phyloP scores from a whole-genome alignment of 148 eudicot species.

The Fagopyrum homotropicum region DNA sequence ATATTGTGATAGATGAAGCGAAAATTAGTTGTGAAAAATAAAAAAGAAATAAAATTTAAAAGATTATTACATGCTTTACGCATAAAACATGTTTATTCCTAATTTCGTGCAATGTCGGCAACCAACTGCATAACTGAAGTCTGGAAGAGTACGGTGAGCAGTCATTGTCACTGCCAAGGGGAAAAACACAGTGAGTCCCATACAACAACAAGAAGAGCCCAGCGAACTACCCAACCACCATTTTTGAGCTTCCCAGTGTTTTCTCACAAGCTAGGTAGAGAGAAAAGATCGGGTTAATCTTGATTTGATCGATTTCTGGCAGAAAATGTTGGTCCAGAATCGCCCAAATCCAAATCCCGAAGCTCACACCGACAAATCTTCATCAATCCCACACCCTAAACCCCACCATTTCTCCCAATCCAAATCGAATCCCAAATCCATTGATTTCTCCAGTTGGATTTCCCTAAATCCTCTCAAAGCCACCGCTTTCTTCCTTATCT shows the following conservation, averaged over 20 bases:
- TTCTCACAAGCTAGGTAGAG: background rate
- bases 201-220: background rate
- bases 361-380: slow-evolving; percentile 7
- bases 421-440: slow-evolving; percentile 17
- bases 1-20: background rate
- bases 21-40: no score
- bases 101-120: slow-evolving; percentile 8
- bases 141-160: background rate
- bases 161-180: slow-evolving; percentile 1
- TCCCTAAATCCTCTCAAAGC: slow-evolving; percentile 18
- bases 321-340: slow-evolving; percentile 23
- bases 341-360: slow-evolving; percentile 17
- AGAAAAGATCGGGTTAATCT: background rate
- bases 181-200: background rate
- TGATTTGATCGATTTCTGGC: background rate
- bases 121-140: background rate
- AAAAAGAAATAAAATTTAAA: background rate
- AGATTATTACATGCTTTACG: background rate
- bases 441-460: slow-evolving; percentile 22
- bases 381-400: slow-evolving; percentile 10
- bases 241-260: slow-evolving; percentile 6
- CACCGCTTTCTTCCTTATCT: slow-evolving; percentile 15
- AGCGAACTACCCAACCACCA: slow-evolving; percentile 12
- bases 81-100: background rate
- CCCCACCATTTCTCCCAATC: slow-evolving; percentile 11